phyloP scores from a whole-genome alignment of 2,329 filamentous ascomycete genomes.

The Orbilia oligospora region DNA sequence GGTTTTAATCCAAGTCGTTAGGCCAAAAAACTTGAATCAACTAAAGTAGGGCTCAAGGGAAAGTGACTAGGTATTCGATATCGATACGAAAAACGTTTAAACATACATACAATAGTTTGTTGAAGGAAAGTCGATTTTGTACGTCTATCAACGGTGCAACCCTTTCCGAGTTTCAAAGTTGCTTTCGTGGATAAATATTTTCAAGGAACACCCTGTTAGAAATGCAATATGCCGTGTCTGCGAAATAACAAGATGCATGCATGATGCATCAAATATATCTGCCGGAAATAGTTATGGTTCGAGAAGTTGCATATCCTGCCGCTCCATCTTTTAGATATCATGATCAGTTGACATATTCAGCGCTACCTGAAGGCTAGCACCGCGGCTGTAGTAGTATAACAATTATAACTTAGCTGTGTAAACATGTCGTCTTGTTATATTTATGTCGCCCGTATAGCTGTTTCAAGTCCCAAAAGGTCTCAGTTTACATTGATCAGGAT shows the following conservation, averaged over 20 bases:
- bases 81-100: not conserved
- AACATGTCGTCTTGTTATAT: not conserved
- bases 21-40: not conserved
- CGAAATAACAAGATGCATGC: not conserved
- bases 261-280: slow-evolving; percentile 9
- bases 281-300: slow-evolving; percentile 6
- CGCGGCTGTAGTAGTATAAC: not conserved
- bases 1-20: not conserved
- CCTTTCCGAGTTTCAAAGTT: not conserved
- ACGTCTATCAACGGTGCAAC: not conserved
- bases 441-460: not conserved
- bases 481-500: not conserved
- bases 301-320: not conserved
- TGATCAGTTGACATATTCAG: slow-evolving; percentile 17
- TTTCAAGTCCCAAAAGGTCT: not conserved
- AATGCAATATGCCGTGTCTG: slow-evolving; percentile 24
- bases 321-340: not conserved
- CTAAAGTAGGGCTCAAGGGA: not conserved
- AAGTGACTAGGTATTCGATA: not conserved
- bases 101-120: not conserved
- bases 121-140: not conserved
- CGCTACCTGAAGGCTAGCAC: not conserved
- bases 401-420: too few species aligned
- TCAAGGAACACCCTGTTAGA: slow-evolving; percentile 13
- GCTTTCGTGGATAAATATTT: not conserved